phyloP scores from a whole-genome alignment of 495 filamentous ascomycete genomes.

The Ramalina intermedia region DNA sequence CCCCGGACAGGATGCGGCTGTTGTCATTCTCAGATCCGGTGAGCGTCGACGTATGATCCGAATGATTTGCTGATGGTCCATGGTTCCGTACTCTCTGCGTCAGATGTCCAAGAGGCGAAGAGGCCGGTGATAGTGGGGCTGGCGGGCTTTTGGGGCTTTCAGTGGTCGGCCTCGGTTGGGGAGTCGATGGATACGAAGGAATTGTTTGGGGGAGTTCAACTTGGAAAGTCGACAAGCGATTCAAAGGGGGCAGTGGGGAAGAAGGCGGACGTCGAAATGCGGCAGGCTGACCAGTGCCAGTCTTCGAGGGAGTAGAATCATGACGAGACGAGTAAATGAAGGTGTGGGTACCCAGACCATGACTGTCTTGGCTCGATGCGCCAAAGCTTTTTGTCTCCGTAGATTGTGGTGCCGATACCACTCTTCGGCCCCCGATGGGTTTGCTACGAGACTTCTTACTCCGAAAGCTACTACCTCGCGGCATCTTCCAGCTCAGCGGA shows the following conservation, averaged over 20 bases:
- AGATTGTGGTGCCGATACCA: constrained; percentile 14
- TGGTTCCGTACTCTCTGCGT: constrained; percentile 11
- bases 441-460: constrained; percentile 5
- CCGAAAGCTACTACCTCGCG: constrained; percentile 13
- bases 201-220: constrained; percentile 32
- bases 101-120: constrained; percentile 8
- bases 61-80: constrained; percentile 34
- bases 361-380: not conserved
- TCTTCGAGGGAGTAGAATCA: not conserved
- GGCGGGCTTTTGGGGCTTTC: not conserved
- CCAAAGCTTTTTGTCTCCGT: not conserved
- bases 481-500: constrained; percentile 17
- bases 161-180: constrained; percentile 3
- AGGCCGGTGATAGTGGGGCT: constrained; percentile 4
- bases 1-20: constrained; percentile 56
- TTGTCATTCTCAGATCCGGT: constrained; percentile 72
- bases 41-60: constrained; percentile 68
- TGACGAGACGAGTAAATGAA: not conserved
- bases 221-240: constrained; percentile 42
- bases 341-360: not conserved
- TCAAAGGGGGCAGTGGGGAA: constrained; percentile 41
- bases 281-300: not conserved
- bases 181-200: constrained; percentile 23
- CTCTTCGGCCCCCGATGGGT: constrained; percentile 7
- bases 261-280: constrained; percentile 19